Percentiles rank a stretch among this genome's conserved stretches.
These are phyloP conservation scores for Phoma sp. DNA, from an alignment of 2,329 filamentous ascomycete species.

Conservation along the genomic window DNA sequence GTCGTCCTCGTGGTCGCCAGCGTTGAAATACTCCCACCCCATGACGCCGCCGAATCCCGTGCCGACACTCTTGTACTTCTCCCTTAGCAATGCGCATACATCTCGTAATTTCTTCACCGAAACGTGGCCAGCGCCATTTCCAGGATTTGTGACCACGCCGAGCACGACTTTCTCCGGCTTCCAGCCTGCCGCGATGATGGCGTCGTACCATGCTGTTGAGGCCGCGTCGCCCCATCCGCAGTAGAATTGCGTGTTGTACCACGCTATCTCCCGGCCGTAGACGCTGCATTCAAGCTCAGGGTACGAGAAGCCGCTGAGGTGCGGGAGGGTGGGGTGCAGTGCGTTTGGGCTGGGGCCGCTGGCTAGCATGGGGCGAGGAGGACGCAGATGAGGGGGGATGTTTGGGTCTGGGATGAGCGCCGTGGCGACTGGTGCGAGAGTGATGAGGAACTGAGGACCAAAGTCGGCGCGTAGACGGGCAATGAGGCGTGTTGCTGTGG, in stretches of 20 bases:
- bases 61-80: constrained; percentile 60
- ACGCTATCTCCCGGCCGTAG: constrained; percentile 65
- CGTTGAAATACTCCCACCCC: constrained; percentile 96
- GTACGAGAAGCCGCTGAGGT: constrained; percentile 86
- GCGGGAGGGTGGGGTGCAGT: constrained; percentile 52
- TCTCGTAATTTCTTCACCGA: constrained; percentile 63
- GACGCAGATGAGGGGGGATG: constrained; percentile 39
- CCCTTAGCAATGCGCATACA: constrained; percentile 64
- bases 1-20: constrained; percentile 49
- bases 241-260: constrained; percentile 95
- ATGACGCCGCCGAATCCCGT: constrained; percentile 81
- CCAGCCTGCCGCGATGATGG: constrained; percentile 71
- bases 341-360: constrained; percentile 42
- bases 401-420: constrained; percentile 65
- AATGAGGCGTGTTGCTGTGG: constrained; percentile 64
- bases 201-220: constrained; percentile 59
- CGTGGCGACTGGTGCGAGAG: constrained; percentile 81
- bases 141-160: constrained; percentile 80
- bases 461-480: constrained; percentile 66
- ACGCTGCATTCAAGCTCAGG: constrained; percentile 67
- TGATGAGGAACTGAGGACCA: constrained; percentile 74
- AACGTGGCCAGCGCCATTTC: constrained; percentile 72
- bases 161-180: constrained; percentile 75
- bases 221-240: constrained; percentile 81
- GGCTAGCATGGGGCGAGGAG: constrained; percentile 40